phyloP scores from a whole-genome alignment of 2,329 filamentous ascomycete genomes.

The Celoporthe dispersa region DNA sequence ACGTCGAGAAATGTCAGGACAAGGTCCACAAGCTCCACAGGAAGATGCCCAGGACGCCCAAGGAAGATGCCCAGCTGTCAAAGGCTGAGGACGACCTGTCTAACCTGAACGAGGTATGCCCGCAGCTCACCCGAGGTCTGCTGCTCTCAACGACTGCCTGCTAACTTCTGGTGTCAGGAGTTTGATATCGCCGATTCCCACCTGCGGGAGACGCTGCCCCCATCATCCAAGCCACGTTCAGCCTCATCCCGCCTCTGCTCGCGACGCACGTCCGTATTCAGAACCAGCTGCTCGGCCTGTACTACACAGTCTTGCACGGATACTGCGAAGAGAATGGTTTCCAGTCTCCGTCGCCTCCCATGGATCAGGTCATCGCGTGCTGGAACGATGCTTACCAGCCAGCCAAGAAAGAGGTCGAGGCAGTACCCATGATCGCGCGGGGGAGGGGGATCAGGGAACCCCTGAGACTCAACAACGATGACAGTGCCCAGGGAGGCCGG shows the following conservation, averaged over 20 bases:
- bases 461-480: slow-evolving; percentile 42
- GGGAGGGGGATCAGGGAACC: slow-evolving; percentile 67
- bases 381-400: slow-evolving; percentile 70
- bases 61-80: slow-evolving; percentile 71
- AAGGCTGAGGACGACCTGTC: slow-evolving; percentile 75
- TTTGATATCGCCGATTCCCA: slow-evolving; percentile 78
- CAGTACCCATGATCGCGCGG: slow-evolving; percentile 64
- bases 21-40: slow-evolving; percentile 71
- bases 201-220: slow-evolving; percentile 73
- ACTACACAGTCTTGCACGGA: slow-evolving; percentile 76
- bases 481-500: slow-evolving; percentile 34
- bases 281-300: slow-evolving; percentile 75
- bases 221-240: slow-evolving; percentile 72
- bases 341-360: slow-evolving; percentile 72
- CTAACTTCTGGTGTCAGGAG: slow-evolving; percentile 50
- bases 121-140: neutral
- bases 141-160: neutral
- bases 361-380: slow-evolving; percentile 69
- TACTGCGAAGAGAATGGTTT: slow-evolving; percentile 73
- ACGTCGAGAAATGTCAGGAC: slow-evolving; percentile 78
- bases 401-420: slow-evolving; percentile 69
- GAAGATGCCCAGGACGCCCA: slow-evolving; percentile 71
- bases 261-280: slow-evolving; percentile 75
- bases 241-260: slow-evolving; percentile 73
- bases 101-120: slow-evolving; percentile 62